Conservation (phyloP, 2,329 filamentous ascomycete genomes). For the Penicillium sp. region DNA sequence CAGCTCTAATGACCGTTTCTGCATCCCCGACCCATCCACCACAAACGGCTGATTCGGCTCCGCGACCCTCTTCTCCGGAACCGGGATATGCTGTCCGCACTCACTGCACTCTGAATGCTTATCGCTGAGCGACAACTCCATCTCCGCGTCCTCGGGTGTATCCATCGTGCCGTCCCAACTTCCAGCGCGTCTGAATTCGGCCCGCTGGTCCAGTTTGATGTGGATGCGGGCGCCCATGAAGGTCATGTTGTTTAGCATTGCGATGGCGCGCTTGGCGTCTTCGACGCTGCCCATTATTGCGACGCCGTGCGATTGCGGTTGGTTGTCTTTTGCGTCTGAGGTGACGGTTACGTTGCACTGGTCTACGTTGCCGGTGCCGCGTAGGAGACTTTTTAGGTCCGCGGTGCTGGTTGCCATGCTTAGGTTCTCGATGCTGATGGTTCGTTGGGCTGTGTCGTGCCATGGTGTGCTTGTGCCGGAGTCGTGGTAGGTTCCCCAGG, state of each 20-base stretch:
- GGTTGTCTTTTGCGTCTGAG: conserved; percentile 17
- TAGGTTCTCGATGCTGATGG: conserved; percentile 29
- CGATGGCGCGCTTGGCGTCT: conserved; percentile 33
- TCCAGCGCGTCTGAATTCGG: conserved; percentile 9
- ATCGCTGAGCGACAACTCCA: conserved; percentile 1
- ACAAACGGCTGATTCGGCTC: conserved; percentile 14
- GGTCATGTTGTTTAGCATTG: conserved; percentile 29
- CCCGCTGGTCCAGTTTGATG: conserved; percentile 29
- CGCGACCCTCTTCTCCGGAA: background rate
- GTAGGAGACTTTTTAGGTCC: conserved; percentile 28
- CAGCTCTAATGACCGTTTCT: conserved; percentile 12
- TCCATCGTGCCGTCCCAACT: conserved; percentile 10
- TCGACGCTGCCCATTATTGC: conserved; percentile 31
- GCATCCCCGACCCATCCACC: conserved; percentile 21
- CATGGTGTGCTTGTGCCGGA: conserved; percentile 4
- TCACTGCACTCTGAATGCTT: conserved; percentile 2
- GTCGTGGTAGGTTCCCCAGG: conserved; percentile 8
- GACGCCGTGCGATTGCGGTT: conserved; percentile 23
- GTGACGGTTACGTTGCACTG: conserved; percentile 30
- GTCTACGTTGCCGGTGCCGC: conserved; percentile 27
- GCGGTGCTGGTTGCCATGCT: conserved; percentile 24
- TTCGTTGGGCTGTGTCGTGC: conserved; percentile 14
- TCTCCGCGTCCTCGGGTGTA: conserved; percentile 2
- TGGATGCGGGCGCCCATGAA: conserved; percentile 33
- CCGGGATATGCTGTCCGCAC: background rate